phyloP scores from a whole-genome alignment of 208 protist genomes.

The Leishmania guyanensis region DNA sequence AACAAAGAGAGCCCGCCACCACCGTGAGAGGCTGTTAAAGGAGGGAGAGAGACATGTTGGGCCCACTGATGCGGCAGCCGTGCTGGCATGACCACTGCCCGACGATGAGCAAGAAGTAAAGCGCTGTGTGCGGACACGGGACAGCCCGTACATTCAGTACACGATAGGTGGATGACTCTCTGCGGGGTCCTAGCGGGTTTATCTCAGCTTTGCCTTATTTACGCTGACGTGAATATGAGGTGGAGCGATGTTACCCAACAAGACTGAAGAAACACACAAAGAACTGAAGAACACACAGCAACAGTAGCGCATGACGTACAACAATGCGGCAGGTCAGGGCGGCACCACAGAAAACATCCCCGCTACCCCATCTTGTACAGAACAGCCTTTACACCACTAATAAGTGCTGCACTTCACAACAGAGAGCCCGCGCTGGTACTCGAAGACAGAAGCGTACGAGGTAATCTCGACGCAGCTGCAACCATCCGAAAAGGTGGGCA shows the following conservation, averaged over 20 bases:
- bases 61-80: neutral
- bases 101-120: neutral
- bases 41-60: neutral
- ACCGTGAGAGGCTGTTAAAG: too few relatives aligned
- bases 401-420: constrained; percentile 24
- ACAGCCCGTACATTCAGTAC: neutral
- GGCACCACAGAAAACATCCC: neutral
- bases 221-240: neutral
- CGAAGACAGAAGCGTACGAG: constrained; percentile 14
- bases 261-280: neutral
- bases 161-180: neutral
- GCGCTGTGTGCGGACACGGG: neutral
- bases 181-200: neutral
- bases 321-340: neutral
- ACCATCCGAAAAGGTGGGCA: constrained; percentile 37
- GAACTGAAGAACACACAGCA: neutral
- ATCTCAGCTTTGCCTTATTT: neutral
- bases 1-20: neutral
- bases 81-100: neutral
- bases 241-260: too few relatives aligned
- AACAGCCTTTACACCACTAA: neutral
- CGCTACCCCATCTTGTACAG: neutral
- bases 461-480: constrained; percentile 20
- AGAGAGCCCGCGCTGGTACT: constrained; percentile 19
- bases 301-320: neutral